A percentile compares a stretch with the other conserved stretches of the same genome.
Evolutionary conservation across 495 filamentous ascomycete species (phyloP).

Genomic region (Beverwykella pulmonaria): DNA sequence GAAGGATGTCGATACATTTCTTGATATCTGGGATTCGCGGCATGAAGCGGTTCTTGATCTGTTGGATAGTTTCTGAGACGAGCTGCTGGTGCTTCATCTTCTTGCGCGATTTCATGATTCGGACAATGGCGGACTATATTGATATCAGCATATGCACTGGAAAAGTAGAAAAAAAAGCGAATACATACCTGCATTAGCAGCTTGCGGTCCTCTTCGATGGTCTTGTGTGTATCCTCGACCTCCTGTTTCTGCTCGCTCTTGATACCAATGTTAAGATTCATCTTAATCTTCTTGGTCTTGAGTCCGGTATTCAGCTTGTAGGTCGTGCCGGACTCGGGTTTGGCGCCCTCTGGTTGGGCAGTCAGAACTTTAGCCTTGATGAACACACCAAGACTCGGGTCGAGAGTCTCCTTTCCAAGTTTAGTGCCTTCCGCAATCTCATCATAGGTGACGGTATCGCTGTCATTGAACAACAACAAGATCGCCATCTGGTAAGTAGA

Average conservation of each 20-base stretch:
- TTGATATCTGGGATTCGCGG: conserved; percentile 96
- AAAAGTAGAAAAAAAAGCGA: not conserved
- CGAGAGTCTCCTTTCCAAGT: conserved; percentile 76
- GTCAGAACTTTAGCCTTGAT: conserved; percentile 87
- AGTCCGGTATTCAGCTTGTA: conserved; percentile 90
- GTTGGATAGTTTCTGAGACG: conserved; percentile 89
- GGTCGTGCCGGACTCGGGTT: conserved; percentile 71
- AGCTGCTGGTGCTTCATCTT: conserved; percentile 95
- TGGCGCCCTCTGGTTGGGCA: conserved; percentile 68
- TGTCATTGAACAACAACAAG: conserved; percentile 92
- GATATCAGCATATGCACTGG: conserved; percentile 23
- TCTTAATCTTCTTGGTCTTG: conserved; percentile 95
- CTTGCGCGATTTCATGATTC: conserved; percentile 99
- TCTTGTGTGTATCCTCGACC: conserved; percentile 96
- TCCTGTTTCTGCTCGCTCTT: conserved; percentile 95
- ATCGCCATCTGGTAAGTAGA: conserved; percentile 98
- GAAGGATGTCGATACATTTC: conserved; percentile 97
- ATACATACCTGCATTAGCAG: conserved; percentile 88
- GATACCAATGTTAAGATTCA: conserved; percentile 93
- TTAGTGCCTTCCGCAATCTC: conserved; percentile 82
- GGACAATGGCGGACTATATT: conserved; percentile 88
- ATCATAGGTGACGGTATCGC: conserved; percentile 79
- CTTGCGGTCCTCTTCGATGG: conserved; percentile 97
- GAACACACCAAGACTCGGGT: conserved; percentile 79
- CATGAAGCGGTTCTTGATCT: conserved; percentile 91